phyloP scores from a whole-genome alignment of 306 rosid species.

The Vachellia collinsii region DNA sequence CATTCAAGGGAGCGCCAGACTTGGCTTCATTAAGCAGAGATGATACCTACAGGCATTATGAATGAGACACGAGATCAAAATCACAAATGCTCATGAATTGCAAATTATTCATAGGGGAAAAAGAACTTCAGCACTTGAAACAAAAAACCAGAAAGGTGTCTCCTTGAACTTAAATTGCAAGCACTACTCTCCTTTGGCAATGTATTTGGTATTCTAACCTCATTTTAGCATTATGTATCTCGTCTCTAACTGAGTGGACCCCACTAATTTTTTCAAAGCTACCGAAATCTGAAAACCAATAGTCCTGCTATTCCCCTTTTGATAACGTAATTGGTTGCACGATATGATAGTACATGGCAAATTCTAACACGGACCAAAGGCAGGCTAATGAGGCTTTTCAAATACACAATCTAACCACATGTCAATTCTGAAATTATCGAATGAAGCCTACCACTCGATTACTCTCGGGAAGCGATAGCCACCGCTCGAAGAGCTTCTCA shows the following conservation, averaged over 20 bases:
- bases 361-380: background rate
- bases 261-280: background rate
- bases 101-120: background rate
- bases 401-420: constrained; percentile 18
- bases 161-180: background rate
- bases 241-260: constrained; percentile 25
- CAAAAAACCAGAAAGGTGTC: background rate
- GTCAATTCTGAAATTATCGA: background rate
- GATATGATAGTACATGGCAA: background rate
- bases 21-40: constrained; percentile 88
- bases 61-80: background rate
- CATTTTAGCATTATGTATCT: constrained; percentile 21
- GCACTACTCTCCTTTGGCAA: background rate
- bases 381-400: background rate
- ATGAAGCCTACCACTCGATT: constrained; percentile 79
- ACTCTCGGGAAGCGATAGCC: constrained; percentile 91
- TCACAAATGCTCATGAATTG: constrained; percentile 7
- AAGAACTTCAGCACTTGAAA: background rate
- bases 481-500: constrained; percentile 83
- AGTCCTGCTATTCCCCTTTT: background rate
- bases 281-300: background rate
- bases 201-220: background rate
- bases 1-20: constrained; percentile 88
- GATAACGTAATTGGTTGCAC: background rate
- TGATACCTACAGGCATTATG: constrained; percentile 53